phyloP scores from a whole-genome alignment of 306 rosid genomes.

The Fragaria nilgerrensis region DNA sequence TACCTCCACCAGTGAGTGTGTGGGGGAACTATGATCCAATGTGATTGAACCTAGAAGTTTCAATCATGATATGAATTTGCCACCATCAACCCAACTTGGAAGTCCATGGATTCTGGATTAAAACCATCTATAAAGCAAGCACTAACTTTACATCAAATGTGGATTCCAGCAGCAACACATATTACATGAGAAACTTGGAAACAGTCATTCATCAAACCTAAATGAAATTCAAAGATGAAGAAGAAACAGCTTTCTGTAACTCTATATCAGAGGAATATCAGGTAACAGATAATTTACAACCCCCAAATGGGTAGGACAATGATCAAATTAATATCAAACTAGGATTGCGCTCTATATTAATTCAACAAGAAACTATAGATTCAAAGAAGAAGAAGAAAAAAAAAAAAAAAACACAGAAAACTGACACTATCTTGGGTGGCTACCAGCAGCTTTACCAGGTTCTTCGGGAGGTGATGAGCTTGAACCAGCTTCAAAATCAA shows the following conservation, averaged over 20 bases:
- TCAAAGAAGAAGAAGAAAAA: not conserved
- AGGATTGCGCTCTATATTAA: not conserved
- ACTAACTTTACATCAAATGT: not conserved
- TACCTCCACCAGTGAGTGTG: not conserved
- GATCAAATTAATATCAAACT: not conserved
- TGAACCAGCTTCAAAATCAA: conserved; percentile 32
- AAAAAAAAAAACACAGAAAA: not conserved
- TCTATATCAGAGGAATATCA: not conserved
- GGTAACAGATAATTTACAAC: conserved; percentile 1
- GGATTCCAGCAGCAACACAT: not conserved
- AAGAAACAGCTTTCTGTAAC: not conserved
- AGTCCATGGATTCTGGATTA: not conserved
- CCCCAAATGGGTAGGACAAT: not conserved
- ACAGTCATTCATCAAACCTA: no score
- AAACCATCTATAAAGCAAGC: not conserved
- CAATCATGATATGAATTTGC: not conserved
- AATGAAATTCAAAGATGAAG: not conserved
- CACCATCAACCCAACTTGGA: not conserved
- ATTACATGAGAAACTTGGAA: not conserved
- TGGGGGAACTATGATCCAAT: not conserved
- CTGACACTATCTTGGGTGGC: not conserved
- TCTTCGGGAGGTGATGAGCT: conserved; percentile 23
- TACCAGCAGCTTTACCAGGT: conserved; percentile 20
- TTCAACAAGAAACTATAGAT: not conserved
- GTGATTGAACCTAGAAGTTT: not conserved